A percentile compares a stretch with the other conserved stretches of the same genome.
Conservation (phyloP, 1,284 basidiomycete genomes). For the Trichosporon asahii region DNA sequence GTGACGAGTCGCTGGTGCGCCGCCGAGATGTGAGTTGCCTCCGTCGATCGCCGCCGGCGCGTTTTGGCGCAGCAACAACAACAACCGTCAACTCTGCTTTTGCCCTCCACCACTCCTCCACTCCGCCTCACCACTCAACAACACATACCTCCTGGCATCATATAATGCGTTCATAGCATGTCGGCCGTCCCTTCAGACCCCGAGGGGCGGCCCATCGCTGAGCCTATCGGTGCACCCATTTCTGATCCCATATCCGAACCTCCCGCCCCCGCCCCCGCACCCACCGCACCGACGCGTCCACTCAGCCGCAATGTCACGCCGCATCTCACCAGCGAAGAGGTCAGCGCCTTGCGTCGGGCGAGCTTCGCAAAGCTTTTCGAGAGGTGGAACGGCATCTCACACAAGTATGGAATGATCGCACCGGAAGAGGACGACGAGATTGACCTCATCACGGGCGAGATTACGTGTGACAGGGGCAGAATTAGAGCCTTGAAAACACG, state of each 20-base stretch:
- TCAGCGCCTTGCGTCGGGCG: background rate
- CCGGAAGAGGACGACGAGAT: slow-evolving; percentile 51
- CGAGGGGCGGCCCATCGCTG: slow-evolving; percentile 6
- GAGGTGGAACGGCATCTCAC: slow-evolving; percentile 40
- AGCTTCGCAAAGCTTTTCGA: slow-evolving; percentile 8
- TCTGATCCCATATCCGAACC: background rate
- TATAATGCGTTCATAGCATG: slow-evolving; percentile 10
- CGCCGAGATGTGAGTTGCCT: background rate
- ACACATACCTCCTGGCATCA: background rate
- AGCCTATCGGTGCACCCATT: background rate
- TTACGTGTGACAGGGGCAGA: slow-evolving; percentile 36
- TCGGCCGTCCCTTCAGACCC: slow-evolving; percentile 1
- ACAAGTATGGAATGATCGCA: slow-evolving; percentile 40
- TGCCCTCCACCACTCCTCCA: background rate
- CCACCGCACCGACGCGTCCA: background rate
- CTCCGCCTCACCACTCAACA: background rate
- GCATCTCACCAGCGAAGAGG: background rate
- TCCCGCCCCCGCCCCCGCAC: background rate
- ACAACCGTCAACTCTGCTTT: background rate
- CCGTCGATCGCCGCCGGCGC: slow-evolving; percentile 9
- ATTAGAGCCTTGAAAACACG: slow-evolving; percentile 21
- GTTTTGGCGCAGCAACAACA: slow-evolving; percentile 11
- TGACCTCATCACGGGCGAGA: slow-evolving; percentile 38
- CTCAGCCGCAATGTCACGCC: background rate
- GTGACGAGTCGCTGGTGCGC: background rate